phyloP scores from a whole-genome alignment of 2,329 filamentous ascomycete species.

The Exophiala viscosa region DNA sequence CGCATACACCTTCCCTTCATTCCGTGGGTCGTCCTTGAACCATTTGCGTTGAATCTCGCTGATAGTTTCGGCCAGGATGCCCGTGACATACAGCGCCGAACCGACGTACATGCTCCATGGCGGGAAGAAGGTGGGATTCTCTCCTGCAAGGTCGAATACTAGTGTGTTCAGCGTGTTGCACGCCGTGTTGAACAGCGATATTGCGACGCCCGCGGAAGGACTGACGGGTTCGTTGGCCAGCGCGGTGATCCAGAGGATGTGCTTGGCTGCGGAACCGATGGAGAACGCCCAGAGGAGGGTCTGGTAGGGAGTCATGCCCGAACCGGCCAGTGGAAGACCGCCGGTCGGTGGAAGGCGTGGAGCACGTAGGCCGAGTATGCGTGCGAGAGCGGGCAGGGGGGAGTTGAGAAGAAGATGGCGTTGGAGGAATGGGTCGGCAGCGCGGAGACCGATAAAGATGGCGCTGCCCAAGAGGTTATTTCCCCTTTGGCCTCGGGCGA shows the following conservation, averaged over 20 bases:
- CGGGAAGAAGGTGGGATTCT: constrained; percentile 27
- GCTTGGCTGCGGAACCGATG: constrained; percentile 20
- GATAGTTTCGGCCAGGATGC: constrained; percentile 53
- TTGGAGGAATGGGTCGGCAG: constrained; percentile 17
- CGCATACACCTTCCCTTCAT: constrained; percentile 51
- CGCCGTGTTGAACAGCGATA: constrained; percentile 53
- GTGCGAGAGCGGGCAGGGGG: constrained; percentile 6
- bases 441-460: constrained; percentile 14
- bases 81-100: constrained; percentile 47
- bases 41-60: constrained; percentile 55
- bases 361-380: constrained; percentile 6
- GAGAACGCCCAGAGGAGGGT: constrained; percentile 19
- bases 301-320: constrained; percentile 21
- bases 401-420: constrained; percentile 12
- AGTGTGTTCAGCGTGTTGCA: constrained; percentile 56
- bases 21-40: constrained; percentile 51
- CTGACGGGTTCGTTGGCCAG: constrained; percentile 13
- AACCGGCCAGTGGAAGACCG: constrained; percentile 1
- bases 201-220: constrained; percentile 39
- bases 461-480: constrained; percentile 11
- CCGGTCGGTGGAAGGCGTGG: constrained; percentile 4
- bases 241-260: constrained; percentile 16
- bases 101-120: constrained; percentile 45
- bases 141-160: constrained; percentile 47
- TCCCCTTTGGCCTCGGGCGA: constrained; percentile 9